Base-by-base conservation (phyloP, 2,329 filamentous ascomycete genomes). In the Blastomyces silverae region DNA sequence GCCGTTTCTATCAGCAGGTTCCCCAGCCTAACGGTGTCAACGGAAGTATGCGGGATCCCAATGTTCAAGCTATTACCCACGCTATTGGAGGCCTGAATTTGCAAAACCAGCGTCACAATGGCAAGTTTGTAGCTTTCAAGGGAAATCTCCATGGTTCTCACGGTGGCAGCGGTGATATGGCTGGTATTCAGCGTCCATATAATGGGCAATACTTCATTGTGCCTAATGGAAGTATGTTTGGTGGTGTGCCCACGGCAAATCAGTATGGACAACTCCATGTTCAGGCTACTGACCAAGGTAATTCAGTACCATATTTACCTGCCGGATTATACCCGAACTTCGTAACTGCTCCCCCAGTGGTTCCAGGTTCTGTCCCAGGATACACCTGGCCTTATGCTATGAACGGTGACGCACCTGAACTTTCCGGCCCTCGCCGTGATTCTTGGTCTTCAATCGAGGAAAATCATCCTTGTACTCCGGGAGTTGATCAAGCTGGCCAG, bases 391-490 rank as follows among this genome's bases (percentile, higher is more conserved):
- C 76, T 0, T 78, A 77, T 67, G 61, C 73, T 42, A 65, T 76
- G 67, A 73, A 73, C 64, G 70, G 72, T 52, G 76, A 77, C 37
- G 67, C 76, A 34, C 73, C 76, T 55, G 74, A 75, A 50, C 72
- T 76, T 58, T 71, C 72, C 56, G 70, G 72, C 62, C 71, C 73
- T 64, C 77, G 75, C 69, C 74, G 76, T 66, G 66, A 66, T 46
- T 74, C 75, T n/a, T 81, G 79, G 78, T 74, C 73, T 34, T 72
- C 76, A 15, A 72, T 74, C 56, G 80, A 81, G 64, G 77, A 78
- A 13, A 74, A 77, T 61, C 75, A 74, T 65, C 84, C 86, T 2
- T 83, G 86, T 4, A 89, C 85, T 39, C 87, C 88, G 0, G 86
- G 85, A 71, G 88, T 87, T 68, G 84, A 83, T 64, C 81, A 81